These are phyloP conservation scores for Tuber aestivum DNA, from an alignment of 495 filamentous ascomycete genomes.

Conservation along the genomic window DNA sequence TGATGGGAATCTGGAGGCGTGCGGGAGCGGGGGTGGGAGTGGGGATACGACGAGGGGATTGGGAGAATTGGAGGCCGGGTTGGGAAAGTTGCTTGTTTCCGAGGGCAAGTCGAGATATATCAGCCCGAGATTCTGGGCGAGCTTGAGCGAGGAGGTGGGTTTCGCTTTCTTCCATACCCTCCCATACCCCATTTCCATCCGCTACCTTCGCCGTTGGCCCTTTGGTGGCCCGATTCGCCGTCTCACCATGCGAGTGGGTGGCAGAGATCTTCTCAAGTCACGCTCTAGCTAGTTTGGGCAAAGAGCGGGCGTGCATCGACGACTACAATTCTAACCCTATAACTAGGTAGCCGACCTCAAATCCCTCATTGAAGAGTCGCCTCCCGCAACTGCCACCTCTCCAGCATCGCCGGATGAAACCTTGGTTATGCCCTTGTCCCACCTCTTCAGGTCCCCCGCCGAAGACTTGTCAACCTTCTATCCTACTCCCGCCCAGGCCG, in stretches of 20 bases:
- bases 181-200: not conserved
- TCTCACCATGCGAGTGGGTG: not conserved
- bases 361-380: slow-evolving; percentile 18
- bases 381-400: not conserved
- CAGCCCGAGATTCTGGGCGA: slow-evolving; percentile 33
- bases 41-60: not conserved
- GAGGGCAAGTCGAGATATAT: slow-evolving; percentile 35
- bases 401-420: not conserved
- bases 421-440: slow-evolving; percentile 3
- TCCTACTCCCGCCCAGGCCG: slow-evolving; percentile 8
- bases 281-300: not conserved
- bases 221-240: not conserved
- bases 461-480: slow-evolving; percentile 26
- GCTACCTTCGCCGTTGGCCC: not conserved
- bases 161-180: not conserved
- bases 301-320: not conserved
- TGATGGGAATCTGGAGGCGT: not conserved
- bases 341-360: slow-evolving; percentile 26
- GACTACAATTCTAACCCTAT: not conserved
- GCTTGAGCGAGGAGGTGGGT: slow-evolving; percentile 26
- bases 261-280: not conserved
- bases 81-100: slow-evolving; percentile 24
- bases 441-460: slow-evolving; percentile 16
- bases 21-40: not conserved
- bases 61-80: slow-evolving; percentile 22